Conservation (phyloP, 116 monocot species). For the Trichopus zeylanicus region DNA sequence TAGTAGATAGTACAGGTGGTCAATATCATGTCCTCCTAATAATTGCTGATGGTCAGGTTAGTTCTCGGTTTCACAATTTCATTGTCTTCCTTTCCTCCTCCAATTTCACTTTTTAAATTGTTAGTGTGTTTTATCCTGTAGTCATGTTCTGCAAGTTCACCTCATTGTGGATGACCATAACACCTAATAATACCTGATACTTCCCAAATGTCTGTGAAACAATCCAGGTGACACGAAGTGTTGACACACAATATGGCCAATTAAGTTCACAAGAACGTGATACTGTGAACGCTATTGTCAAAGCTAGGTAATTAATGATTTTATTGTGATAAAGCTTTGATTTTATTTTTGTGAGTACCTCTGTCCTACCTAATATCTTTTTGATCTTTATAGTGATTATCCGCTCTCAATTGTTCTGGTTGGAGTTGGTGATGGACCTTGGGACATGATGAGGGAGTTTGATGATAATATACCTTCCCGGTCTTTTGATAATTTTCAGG, state of each 20-base stretch:
- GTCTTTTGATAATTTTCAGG: conserved; percentile 93
- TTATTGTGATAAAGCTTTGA: not conserved
- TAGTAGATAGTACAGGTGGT: conserved; percentile 73
- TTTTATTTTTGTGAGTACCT: not conserved
- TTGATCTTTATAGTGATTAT: conserved; percentile 42
- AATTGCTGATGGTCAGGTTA: conserved; percentile 91
- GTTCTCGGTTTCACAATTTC: conserved; percentile 1
- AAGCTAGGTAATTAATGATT: conserved; percentile 51
- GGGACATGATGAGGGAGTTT: conserved; percentile 95
- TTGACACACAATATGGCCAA: conserved; percentile 41
- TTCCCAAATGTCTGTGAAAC: not conserved
- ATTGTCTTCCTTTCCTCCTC: not conserved
- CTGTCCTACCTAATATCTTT: not conserved
- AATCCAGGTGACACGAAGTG: conserved; percentile 82
- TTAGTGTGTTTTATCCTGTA: no score
- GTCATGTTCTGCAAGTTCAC: no score
- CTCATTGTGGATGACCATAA: no score
- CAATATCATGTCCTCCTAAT: conserved; percentile 92
- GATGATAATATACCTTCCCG: conserved; percentile 89
- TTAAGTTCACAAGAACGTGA: conserved; percentile 70
- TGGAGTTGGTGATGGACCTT: conserved; percentile 91
- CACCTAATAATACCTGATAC: no score
- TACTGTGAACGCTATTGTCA: conserved; percentile 84
- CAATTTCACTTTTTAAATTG: not conserved
- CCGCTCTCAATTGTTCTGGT: conserved; percentile 87